Conservation (phyloP, 495 filamentous ascomycete species). For the Pseudotulostoma volvatum region DNA sequence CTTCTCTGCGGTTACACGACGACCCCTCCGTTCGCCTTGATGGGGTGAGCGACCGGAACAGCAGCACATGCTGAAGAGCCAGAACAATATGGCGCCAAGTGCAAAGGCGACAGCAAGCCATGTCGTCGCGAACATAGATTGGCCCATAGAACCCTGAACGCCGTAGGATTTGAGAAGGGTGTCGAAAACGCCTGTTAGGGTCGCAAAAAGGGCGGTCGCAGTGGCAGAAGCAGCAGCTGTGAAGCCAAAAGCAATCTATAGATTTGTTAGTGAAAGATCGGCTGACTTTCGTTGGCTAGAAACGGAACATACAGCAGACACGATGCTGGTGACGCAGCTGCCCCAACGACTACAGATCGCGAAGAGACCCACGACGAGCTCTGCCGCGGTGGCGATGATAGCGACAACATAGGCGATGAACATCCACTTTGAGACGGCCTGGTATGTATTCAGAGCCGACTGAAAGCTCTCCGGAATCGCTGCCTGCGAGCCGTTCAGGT, state of each 20-base stretch:
- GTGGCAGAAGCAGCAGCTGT: slow-evolving; percentile 40
- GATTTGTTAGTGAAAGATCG: slow-evolving; percentile 10
- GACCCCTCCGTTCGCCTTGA: slow-evolving; percentile 16
- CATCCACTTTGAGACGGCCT: slow-evolving; percentile 62
- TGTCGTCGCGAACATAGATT: slow-evolving; percentile 45
- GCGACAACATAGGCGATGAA: slow-evolving; percentile 54
- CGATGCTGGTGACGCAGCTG: slow-evolving; percentile 62
- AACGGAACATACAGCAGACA: slow-evolving; percentile 35
- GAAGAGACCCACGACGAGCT: slow-evolving; percentile 52
- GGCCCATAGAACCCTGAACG: slow-evolving; percentile 46
- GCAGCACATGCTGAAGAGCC: slow-evolving; percentile 83
- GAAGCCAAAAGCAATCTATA: slow-evolving; percentile 34
- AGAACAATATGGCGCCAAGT: slow-evolving; percentile 60
- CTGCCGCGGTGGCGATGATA: slow-evolving; percentile 49
- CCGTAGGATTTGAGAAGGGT: slow-evolving; percentile 46
- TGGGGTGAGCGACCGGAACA: slow-evolving; percentile 47
- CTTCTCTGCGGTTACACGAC: slow-evolving; percentile 29
- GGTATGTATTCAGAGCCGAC: slow-evolving; percentile 53
- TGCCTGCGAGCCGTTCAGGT: slow-evolving; percentile 35
- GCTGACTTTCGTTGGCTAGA: slow-evolving; percentile 24
- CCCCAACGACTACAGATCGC: slow-evolving; percentile 54
- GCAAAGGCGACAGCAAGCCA: slow-evolving; percentile 75
- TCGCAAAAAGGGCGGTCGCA: slow-evolving; percentile 43
- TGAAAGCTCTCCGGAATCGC: slow-evolving; percentile 42
- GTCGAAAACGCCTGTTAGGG: slow-evolving; percentile 42